Base-by-base conservation (phyloP, 768 basidiomycete species). In the Infundibulicybe gibba region DNA sequence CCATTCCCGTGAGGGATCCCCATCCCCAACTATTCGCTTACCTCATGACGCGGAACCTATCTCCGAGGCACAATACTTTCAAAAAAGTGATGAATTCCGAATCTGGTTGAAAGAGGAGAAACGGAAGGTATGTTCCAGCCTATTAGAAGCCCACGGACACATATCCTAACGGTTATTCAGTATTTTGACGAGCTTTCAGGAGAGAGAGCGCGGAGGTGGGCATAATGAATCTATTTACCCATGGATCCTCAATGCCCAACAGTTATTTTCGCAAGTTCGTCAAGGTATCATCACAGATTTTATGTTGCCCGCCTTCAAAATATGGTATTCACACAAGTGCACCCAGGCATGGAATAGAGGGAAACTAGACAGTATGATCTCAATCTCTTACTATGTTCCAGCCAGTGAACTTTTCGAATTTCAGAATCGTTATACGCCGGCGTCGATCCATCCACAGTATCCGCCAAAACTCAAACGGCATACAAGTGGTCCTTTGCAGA, bases 181-280 rank as follows among this genome's bases (percentile, higher is more conserved):
- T 93, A 93, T 60, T 86, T 95, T 56, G 87, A 92, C 56, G 86
- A 92, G 49, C 72, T 97, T 47, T 83, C 84, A 14, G 82, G 90
- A 20, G 90, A 94, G 25, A 84, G 76, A 60, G 85, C 93, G 3
- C 77, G 88, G 54, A 87, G 81, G 81, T 87, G 60, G 61, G 79
- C 54, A 15, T 39, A 38, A 48, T 44, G 16, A 20, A 37, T 45
- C 49, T 44, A 49, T 53, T 33, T 43, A 49, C 44, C 51, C 42
- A 49, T 56, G 49, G 52, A 56, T 54, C 55, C 64, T 69, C 49
- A 71, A 61, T 57, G 43, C 43, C 54, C 59, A 46, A 19, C 49
- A 90, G 89, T 58, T 93, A 94, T 61, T 97, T 97, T 61, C 83
- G 86, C 57, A 95, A 94, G 67, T 97, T 97, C 58, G 83, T 93